These are phyloP conservation scores for Rhizopogon rudus DNA, from an alignment of 768 basidiomycete genomes.

Conservation along the genomic window DNA sequence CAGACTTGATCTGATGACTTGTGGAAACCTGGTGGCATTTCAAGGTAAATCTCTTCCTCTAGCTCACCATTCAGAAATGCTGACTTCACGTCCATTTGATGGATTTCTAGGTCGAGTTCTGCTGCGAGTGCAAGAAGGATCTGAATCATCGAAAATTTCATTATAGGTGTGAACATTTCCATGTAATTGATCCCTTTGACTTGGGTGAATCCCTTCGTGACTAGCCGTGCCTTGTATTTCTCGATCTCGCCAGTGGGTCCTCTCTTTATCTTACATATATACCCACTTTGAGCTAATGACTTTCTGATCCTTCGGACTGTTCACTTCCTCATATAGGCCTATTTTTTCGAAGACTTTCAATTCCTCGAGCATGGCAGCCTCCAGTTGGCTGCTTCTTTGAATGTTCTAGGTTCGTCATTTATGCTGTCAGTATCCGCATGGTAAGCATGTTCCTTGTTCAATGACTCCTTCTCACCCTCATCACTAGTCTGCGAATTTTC, in stretches of 20 bases:
- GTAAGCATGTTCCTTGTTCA: neutral
- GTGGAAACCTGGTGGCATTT: too few species aligned
- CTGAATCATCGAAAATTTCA: conserved; percentile 14
- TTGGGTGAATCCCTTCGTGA: conserved; percentile 31
- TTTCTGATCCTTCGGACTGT: neutral
- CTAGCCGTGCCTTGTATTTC: conserved; percentile 34
- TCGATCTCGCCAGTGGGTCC: conserved; percentile 21
- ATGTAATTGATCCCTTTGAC: conserved; percentile 28
- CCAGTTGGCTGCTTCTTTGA: neutral
- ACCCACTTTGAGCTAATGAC: neutral
- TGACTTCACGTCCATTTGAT: conserved; percentile 23
- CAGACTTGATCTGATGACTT: neutral
- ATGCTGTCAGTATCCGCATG: neutral
- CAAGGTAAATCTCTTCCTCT: conserved; percentile 6
- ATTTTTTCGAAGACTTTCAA: neutral
- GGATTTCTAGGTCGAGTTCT: conserved; percentile 5
- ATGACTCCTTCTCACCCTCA: neutral
- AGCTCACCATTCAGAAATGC: conserved; percentile 19
- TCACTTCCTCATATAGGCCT: neutral
- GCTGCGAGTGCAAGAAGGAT: conserved; percentile 9
- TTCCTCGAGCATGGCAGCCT: neutral
- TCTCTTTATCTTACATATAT: neutral
- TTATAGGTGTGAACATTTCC: conserved; percentile 26
- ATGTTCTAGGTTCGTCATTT: neutral
- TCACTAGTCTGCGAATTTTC: neutral